These are phyloP conservation scores for Atkinsonella texensis DNA, from an alignment of 2,329 filamentous ascomycete species.

Conservation along the genomic window DNA sequence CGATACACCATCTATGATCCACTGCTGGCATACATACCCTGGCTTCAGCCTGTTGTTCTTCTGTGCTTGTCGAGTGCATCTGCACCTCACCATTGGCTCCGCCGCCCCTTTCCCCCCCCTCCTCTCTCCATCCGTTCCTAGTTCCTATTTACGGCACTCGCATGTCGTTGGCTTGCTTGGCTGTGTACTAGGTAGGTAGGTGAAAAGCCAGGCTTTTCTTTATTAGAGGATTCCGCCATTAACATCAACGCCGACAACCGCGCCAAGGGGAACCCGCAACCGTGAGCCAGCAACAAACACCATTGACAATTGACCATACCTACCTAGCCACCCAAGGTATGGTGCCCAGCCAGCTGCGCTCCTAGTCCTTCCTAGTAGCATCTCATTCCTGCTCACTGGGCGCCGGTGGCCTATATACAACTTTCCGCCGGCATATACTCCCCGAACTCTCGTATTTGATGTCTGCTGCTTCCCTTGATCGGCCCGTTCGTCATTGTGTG, in stretches of 20 bases:
- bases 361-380: not conserved
- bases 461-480: conserved; percentile 2
- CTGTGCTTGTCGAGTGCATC: not conserved
- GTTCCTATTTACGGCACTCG: not conserved
- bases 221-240: not conserved
- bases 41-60: not conserved
- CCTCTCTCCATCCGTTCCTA: not conserved
- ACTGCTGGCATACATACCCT: not conserved
- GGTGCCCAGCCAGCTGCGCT: not conserved
- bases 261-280: not conserved
- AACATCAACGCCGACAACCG: not conserved
- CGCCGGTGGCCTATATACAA: no score
- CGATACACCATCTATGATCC: not conserved
- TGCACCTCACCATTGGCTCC: conserved; percentile 2
- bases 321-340: not conserved
- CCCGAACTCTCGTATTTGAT: conserved; percentile 1
- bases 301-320: not conserved
- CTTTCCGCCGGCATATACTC: not conserved
- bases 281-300: not conserved
- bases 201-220: not conserved
- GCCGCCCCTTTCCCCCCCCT: not conserved
- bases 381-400: not conserved
- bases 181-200: not conserved
- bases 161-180: not conserved
- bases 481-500: not conserved